Evolutionary conservation across 2,329 filamentous ascomycete genomes (phyloP).

Genomic region (Truncatella angustata): DNA sequence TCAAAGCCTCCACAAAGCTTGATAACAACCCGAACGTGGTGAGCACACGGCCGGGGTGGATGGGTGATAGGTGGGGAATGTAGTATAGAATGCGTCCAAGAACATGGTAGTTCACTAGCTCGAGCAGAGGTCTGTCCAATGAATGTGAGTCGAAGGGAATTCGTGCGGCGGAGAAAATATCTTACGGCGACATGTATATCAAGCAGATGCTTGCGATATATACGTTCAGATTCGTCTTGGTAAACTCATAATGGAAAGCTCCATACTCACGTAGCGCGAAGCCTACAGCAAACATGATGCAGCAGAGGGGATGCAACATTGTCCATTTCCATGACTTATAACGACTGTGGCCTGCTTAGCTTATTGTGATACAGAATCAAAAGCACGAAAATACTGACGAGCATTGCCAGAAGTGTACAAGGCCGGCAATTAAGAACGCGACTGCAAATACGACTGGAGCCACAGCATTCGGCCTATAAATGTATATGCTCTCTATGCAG

Average conservation of each 20-base stretch:
- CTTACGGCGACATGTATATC: constrained; percentile 6
- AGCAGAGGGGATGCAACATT: constrained; percentile 48
- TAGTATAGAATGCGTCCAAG: constrained; percentile 62
- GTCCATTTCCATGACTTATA: constrained; percentile 52
- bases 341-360: constrained; percentile 32
- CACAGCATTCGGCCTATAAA: constrained; percentile 53
- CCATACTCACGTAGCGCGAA: constrained; percentile 53
- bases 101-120: constrained; percentile 63
- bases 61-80: constrained; percentile 56
- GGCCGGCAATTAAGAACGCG: constrained; percentile 43
- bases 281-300: constrained; percentile 48
- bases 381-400: constrained; percentile 29
- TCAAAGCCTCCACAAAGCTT: constrained; percentile 44
- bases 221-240: constrained; percentile 9
- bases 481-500: constrained; percentile 30
- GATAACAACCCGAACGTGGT: constrained; percentile 46
- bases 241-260: constrained; percentile 44
- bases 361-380: background rate
- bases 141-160: too few relatives aligned
- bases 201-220: constrained; percentile 1
- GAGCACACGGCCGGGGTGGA: constrained; percentile 45
- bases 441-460: constrained; percentile 53
- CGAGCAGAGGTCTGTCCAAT: constrained; percentile 51
- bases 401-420: constrained; percentile 54
- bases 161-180: background rate